These are phyloP conservation scores for Vitis rupestris DNA, from an alignment of 164 flowering plant species.

Conservation along the genomic window DNA sequence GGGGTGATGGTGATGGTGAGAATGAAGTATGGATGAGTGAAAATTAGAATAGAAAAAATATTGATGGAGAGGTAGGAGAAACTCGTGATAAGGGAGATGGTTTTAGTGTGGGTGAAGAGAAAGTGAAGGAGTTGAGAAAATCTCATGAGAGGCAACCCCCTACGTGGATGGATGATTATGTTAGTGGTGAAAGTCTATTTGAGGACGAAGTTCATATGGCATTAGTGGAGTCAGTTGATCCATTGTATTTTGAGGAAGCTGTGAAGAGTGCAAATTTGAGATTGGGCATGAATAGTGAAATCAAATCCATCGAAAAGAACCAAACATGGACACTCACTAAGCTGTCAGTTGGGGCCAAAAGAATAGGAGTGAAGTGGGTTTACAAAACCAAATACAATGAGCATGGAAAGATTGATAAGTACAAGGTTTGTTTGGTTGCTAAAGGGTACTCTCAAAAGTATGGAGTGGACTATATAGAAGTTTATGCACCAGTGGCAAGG, in stretches of 20 bases:
- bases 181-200: not conserved
- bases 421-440: no score
- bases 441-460: no score
- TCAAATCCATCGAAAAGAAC: not conserved
- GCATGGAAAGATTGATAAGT: no score
- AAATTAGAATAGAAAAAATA: no score
- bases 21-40: no score
- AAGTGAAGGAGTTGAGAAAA: not conserved
- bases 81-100: no score
- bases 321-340: slow-evolving; percentile 9
- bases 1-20: no score
- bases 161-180: not conserved
- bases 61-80: no score
- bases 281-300: not conserved
- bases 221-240: not conserved
- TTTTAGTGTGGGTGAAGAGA: no score
- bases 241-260: no score
- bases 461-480: no score
- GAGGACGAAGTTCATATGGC: slow-evolving; percentile 9
- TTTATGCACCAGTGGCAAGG: no score
- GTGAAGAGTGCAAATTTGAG: not conserved
- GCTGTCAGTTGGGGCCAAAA: not conserved
- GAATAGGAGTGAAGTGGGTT: not conserved
- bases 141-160: not conserved
- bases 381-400: slow-evolving; percentile 2